Evolutionary conservation across 2,329 filamentous ascomycete genomes (phyloP), one percentile per base, ranked within the genome.

Genomic region (Talaromyces sp.): DNA sequence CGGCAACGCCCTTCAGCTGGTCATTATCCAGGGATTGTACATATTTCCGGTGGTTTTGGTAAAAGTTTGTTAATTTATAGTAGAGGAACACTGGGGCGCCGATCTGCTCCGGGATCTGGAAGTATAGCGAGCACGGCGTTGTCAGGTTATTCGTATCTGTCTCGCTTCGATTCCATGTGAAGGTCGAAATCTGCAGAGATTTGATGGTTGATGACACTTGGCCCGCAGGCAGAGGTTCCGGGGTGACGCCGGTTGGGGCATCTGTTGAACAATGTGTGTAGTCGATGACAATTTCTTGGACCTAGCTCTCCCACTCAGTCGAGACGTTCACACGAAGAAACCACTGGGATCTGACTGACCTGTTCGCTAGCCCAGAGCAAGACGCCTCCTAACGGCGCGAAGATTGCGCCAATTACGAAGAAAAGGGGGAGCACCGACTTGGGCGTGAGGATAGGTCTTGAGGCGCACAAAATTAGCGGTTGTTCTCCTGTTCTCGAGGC

Each of bases 41-140:
- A 69, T 99, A 99, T 75, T 93, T 88, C 66, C 95, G 89, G 74
- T 99, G 95, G 74, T 99, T 99, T 77, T 99, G 95, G 80, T 98
- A 98, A 80, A 99, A 99, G 78, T 98, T 96, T 62, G 92, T 93
- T 65, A 99, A 87, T 68, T 90, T 89, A 77, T 99, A 99, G 81
- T 97, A 99, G 76, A 98, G 87, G 64, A 93, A 85, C 11, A 99
- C 90, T 0, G 93, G 92, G 1, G 92, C 85, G 3, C 84, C 82
- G 76, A 99, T 88, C 62, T 87, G 80, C 69, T 93, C 88, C 1
- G 92, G 91, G 9, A 97, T 87, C 39, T 84, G 81, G 77, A 98
- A 96, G 64, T 86, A 82, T 60, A 99, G 77, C 33, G 84, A 84
- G 82, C 95, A 99, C 27, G 82, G 74, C 11, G 75, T 76, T 4